Base-by-base conservation (phyloP, 768 basidiomycete species). In the Pleurotus tuber-regium region DNA sequence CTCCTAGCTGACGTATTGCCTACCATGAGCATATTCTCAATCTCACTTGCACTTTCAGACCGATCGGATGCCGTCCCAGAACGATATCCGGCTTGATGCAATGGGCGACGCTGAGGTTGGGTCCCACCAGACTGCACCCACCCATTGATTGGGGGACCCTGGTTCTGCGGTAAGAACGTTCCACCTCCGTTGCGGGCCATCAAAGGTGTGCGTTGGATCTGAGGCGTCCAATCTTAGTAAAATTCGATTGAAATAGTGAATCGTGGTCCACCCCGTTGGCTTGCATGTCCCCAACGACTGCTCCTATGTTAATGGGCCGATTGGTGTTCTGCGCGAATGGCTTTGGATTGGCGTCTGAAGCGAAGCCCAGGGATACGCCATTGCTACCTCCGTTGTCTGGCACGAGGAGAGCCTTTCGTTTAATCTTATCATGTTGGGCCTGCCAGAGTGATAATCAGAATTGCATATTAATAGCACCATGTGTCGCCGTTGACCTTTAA, bases 391-490 rank as follows among this genome's bases (percentile, higher is more conserved):
- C 28, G n/a, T 66, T 51, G 30, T 63, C 63, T 11, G 71, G 67
- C 2, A 73, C 82, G 19, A 93, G 79, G 14, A 93, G 74, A 11
- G 87, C 80, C 59, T 82, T 92, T 51, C 90, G 80, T 69, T 90
- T 93, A 57, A 91, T 76, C 62, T 88, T 90, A 63, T 93, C 91
- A 54, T 86, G 80, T 59, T 90, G 87, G 35, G 70, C 71, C 90
- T 92, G 52, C 7, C n/a, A 41, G 23, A 7, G 43, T 21, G 31
- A 40, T 38, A 19, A 42, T 39, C 10, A 55, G 33, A 36, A 23
- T 9, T 21, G 25, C 9, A 21, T 33, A 25, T 33, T 33, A 21
- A 5, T 26, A 47, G 30, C 24, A n/a, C 39, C 8, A 24, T 41
- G 30, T 38, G 46, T 25, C 14, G 9, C 26, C 49, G 24, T 46